Conservation (phyloP, 1,284 basidiomycete genomes). For the Trichosporon sp. region DNA sequence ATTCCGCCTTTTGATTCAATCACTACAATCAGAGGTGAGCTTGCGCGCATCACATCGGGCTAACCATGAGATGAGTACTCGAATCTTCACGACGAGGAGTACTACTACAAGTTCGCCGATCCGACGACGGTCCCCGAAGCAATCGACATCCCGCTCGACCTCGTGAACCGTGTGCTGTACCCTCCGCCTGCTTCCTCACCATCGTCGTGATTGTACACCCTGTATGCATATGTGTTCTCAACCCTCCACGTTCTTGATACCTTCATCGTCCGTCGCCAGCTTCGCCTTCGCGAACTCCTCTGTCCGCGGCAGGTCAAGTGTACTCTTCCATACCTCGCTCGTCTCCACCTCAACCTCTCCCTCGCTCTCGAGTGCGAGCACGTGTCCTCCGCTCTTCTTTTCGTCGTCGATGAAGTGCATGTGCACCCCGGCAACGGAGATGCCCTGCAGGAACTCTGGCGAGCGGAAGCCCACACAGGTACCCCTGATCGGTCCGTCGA, state of each 20-base stretch:
- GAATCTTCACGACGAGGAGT: conserved; percentile 15
- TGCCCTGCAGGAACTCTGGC: conserved; percentile 16
- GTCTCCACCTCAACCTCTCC: conserved; percentile 16
- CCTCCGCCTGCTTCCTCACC: conserved; percentile 15
- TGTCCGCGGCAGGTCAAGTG: conserved; percentile 14
- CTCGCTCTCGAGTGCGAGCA: conserved; percentile 19
- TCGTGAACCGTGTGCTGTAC: conserved; percentile 70
- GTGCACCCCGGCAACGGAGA: conserved; percentile 18
- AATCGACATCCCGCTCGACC: conserved; percentile 74
- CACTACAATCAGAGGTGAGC: conserved; percentile 61
- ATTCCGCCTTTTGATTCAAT: conserved; percentile 67
- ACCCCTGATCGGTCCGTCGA: conserved; percentile 7
- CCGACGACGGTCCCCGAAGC: conserved; percentile 58
- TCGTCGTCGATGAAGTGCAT: conserved; percentile 22
- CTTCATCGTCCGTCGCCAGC: conserved; percentile 12
- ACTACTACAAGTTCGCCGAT: conserved; percentile 37
- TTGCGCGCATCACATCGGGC: neutral
- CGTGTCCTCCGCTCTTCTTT: conserved; percentile 13
- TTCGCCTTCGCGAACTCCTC: conserved; percentile 15
- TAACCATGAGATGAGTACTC: conserved; percentile 10
- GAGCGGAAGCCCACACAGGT: conserved; percentile 18
- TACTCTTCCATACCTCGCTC: conserved; percentile 7
- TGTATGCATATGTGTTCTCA: conserved; percentile 1
- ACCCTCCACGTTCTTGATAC: conserved; percentile 15
- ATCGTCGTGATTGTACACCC: neutral